Base-by-base conservation (phyloP, 129 eudicot genomes). In the Pulicaria dysenterica region DNA sequence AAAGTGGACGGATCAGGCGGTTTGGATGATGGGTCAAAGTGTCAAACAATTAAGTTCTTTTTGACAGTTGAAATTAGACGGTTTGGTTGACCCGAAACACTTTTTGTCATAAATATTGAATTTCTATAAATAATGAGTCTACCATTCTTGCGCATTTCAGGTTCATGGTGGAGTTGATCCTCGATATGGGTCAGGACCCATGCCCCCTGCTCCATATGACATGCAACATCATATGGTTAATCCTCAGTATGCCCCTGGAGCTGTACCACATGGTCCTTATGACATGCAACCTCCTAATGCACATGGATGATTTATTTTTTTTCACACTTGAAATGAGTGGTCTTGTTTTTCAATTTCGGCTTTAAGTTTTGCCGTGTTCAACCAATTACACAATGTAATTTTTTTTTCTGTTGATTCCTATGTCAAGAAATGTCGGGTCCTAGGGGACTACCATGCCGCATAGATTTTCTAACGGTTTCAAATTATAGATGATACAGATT, bases 121-220 rank as follows among this genome's bases (percentile, higher is more conserved):
- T 6, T 7, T 41, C 7, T 40, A 63, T 49, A 51, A 19, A 63
- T 5, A 41, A 15, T 47, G n/a, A 1, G 36, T 58, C 13, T 46
- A 16, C 15, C 66, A 12, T 31, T 80, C n/a, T 47, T 68, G 4
- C 19, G 19, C 48, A 54, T 69, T 74, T 75, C 73, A 80, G 80
- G 80, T 80, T 62, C 83, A 69, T 17, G 76, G 75, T 67, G 83
- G 83, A 67, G 72, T 67, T 53, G 66, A 74, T 15, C 77, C 77
- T 1, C 77, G 61, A 8, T 80, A 80, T 36, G 80, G 67, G 34
- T 10, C 61, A 8, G 60, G 37, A 54, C 53, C 61, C 17, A 54
- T 65, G 47, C 64, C 82, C 6, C 70, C 43, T 24, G 84, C 73
- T 50, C 71, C 69, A 5, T 67, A 80, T 55, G 76, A 42, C 67